phyloP scores from a whole-genome alignment of 495 filamentous ascomycete species.

The Sabuloglossum arenarium region DNA sequence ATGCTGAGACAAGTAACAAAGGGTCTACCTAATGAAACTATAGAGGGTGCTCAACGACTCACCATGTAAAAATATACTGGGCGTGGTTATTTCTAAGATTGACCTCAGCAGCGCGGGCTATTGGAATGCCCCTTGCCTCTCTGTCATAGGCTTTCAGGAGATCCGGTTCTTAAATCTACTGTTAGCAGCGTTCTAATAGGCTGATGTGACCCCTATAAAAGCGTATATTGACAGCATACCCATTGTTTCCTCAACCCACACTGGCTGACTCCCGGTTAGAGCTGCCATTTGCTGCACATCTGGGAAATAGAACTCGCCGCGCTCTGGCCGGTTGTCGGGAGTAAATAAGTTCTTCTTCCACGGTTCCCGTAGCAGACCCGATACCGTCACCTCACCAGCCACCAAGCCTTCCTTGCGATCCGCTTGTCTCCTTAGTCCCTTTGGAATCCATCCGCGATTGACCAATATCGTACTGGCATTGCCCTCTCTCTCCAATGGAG shows the following conservation, averaged over 20 bases:
- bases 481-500: conserved; percentile 56
- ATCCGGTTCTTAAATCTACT: conserved; percentile 39
- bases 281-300: conserved; percentile 88
- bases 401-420: conserved; percentile 39
- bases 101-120: conserved; percentile 78
- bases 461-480: conserved; percentile 54
- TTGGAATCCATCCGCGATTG: conserved; percentile 76
- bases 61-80: conserved; percentile 99
- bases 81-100: conserved; percentile 90
- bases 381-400: conserved; percentile 45
- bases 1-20: neutral
- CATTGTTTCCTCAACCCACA: conserved; percentile 96
- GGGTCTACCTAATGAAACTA: neutral
- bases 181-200: neutral
- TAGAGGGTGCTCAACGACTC: conserved; percentile 20
- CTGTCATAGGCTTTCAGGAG: conserved; percentile 48
- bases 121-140: conserved; percentile 65
- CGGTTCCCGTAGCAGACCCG: conserved; percentile 71
- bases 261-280: conserved; percentile 59
- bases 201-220: neutral
- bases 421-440: conserved; percentile 41
- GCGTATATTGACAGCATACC: conserved; percentile 26
- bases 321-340: conserved; percentile 65
- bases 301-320: conserved; percentile 79
- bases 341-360: conserved; percentile 98